A percentile compares a stretch with the other conserved stretches of the same genome.
These are phyloP conservation scores for Lasiosphaeriaceae sp. DNA, from an alignment of 495 filamentous ascomycete species.

Conservation along the genomic window DNA sequence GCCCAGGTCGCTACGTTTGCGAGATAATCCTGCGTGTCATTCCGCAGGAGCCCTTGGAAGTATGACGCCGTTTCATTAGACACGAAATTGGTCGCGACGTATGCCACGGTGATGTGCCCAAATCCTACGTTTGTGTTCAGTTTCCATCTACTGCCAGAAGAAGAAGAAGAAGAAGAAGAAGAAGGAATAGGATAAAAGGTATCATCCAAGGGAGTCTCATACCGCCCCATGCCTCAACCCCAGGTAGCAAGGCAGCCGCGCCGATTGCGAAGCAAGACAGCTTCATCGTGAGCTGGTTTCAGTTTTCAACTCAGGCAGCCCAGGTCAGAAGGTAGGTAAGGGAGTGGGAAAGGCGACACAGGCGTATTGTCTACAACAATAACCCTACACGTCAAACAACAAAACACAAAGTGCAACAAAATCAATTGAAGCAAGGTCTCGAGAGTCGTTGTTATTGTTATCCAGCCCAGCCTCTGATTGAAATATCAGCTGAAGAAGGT, in stretches of 20 bases:
- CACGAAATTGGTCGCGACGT: constrained; percentile 46
- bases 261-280: constrained; percentile 18
- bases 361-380: no score
- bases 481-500: background rate
- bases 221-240: constrained; percentile 29
- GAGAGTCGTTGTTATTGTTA: no score
- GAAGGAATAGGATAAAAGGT: no score
- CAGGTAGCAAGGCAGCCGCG: constrained; percentile 12
- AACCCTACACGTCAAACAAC: no score
- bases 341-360: no score
- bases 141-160: background rate
- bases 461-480: no score
- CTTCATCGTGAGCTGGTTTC: constrained; percentile 18
- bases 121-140: constrained; percentile 33
- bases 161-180: background rate
- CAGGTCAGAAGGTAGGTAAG: no score
- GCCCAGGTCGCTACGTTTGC: constrained; percentile 62
- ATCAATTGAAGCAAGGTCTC: no score
- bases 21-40: constrained; percentile 50
- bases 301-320: background rate
- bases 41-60: constrained; percentile 41
- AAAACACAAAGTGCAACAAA: no score
- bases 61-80: constrained; percentile 34
- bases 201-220: background rate
- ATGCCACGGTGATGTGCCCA: constrained; percentile 59